A percentile compares a stretch with the other conserved stretches of the same genome.
Conservation (phyloP, 176 grass and related monocot species). For the Puya raimondii region DNA sequence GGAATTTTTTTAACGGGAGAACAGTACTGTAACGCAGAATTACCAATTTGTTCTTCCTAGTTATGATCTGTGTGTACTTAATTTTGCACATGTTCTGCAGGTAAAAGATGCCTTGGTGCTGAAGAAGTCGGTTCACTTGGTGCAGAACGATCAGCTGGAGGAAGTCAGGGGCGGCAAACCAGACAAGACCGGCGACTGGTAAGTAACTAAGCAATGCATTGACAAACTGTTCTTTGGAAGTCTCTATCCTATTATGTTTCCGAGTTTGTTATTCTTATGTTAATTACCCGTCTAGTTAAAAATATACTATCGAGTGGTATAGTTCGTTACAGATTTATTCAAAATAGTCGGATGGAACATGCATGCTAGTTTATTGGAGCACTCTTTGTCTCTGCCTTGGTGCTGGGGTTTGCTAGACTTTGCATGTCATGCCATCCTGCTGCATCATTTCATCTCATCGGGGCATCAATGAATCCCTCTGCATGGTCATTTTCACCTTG, state of each 20-base stretch:
- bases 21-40: background rate
- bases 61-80: no score
- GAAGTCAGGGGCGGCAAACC: background rate
- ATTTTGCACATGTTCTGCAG: background rate
- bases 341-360: no score
- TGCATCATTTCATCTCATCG: no score
- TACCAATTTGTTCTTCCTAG: background rate
- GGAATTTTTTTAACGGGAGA: background rate
- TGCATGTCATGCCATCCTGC: no score
- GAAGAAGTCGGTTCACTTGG: background rate
- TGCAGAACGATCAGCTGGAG: background rate
- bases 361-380: no score
- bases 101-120: background rate
- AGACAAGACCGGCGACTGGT: conserved; percentile 42
- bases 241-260: background rate
- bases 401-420: no score
- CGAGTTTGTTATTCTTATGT: conserved; percentile 16
- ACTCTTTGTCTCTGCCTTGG: no score
- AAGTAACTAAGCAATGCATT: background rate
- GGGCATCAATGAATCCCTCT: no score
- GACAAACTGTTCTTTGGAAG: background rate
- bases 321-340: no score
- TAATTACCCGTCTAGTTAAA: no score
- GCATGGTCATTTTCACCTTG: background rate
- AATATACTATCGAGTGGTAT: no score